Evolutionary conservation across 352 stramenopile species (phyloP).

Genomic region (Phytophthora hibernalis): DNA sequence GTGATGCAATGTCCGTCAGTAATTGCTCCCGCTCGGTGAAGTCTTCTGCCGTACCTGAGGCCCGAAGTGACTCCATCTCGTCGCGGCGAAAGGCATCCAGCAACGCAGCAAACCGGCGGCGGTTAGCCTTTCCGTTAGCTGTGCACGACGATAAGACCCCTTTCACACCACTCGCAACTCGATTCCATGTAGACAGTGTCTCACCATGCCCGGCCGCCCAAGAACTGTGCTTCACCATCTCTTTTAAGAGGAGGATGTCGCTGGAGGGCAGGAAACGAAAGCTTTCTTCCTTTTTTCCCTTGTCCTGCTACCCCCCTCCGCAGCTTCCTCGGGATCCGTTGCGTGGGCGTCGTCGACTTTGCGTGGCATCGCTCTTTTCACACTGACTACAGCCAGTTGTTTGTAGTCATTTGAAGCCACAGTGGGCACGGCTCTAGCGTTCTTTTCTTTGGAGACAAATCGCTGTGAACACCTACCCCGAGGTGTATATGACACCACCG

Average conservation of each 20-base stretch:
- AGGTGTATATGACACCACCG: neutral
- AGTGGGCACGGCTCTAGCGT: constrained; percentile 10
- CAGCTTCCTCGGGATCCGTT: too few species aligned
- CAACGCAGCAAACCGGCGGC: neutral
- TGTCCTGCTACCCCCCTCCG: neutral
- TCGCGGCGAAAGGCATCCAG: constrained; percentile 6
- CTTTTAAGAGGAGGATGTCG: constrained; percentile 1
- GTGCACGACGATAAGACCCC: neutral
- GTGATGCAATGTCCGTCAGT: too few species aligned
- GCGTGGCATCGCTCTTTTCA: neutral
- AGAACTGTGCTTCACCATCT: neutral
- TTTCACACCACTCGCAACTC: too few species aligned
- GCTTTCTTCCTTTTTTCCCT: constrained; percentile 6
- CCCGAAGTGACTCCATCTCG: constrained; percentile 3
- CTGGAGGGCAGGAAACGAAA: constrained; percentile 2
- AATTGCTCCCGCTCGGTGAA: too few species aligned
- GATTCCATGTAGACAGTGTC: constrained; percentile 1
- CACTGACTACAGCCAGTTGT: neutral
- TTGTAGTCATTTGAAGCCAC: constrained; percentile 5
- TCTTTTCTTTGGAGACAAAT: constrained; percentile 3
- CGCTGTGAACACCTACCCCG: neutral
- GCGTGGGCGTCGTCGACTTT: neutral
- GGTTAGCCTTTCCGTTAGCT: constrained; percentile 1
- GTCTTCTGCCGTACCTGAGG: constrained; percentile 5
- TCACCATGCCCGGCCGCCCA: constrained; percentile 10